Conservation (phyloP, 2,329 filamentous ascomycete species). For the Ascochyta viciae-villosae region DNA sequence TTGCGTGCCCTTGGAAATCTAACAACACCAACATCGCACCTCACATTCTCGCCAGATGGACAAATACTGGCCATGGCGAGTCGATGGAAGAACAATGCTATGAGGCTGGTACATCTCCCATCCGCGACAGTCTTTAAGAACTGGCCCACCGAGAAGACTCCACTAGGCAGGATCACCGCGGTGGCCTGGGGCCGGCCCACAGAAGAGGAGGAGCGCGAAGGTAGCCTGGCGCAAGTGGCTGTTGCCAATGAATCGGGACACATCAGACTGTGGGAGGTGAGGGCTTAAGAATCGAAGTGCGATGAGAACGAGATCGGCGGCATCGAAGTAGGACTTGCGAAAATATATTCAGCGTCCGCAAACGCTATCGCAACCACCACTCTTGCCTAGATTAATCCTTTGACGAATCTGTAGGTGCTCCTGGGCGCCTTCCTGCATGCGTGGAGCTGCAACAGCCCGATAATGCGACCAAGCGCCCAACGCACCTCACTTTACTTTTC, state of each 20-base stretch:
- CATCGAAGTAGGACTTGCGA: neutral
- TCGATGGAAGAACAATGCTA: conserved; percentile 84
- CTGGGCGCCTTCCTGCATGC: neutral
- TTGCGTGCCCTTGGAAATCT: conserved; percentile 81
- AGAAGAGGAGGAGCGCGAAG: conserved; percentile 68
- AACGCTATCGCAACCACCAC: neutral
- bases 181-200: conserved; percentile 56
- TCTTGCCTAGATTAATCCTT: neutral
- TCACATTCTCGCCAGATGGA: conserved; percentile 85
- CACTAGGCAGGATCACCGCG: conserved; percentile 78
- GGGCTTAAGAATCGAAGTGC: conserved; percentile 25
- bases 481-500: neutral
- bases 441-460: neutral
- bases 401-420: no score
- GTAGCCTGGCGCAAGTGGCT: conserved; percentile 65
- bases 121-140: conserved; percentile 95
- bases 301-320: neutral
- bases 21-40: conserved; percentile 79
- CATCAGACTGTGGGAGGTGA: conserved; percentile 82
- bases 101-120: conserved; percentile 87
- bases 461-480: neutral
- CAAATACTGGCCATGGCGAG: conserved; percentile 89
- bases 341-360: neutral
- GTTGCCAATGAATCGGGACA: conserved; percentile 90
- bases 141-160: conserved; percentile 92